These are phyloP conservation scores for Parachaetomium inaequale DNA, from an alignment of 495 filamentous ascomycete genomes.

Conservation along the genomic window DNA sequence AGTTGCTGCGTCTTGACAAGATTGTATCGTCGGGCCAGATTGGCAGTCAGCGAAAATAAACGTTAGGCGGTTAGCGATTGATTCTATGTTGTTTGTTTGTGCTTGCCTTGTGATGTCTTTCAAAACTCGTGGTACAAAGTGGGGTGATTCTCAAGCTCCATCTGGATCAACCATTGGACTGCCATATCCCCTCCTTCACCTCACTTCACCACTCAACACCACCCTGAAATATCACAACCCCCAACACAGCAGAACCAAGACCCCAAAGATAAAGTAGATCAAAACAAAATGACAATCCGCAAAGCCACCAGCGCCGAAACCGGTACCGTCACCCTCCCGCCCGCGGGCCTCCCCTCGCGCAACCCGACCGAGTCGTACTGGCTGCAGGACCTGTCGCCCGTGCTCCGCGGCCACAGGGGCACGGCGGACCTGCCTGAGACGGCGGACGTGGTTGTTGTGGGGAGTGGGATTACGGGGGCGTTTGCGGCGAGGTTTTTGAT, in stretches of 20 bases:
- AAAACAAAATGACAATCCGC: conserved; percentile 14
- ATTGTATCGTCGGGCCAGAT: conserved; percentile 8
- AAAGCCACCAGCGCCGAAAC: conserved; percentile 1
- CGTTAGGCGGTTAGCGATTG: neutral
- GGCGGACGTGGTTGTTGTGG: conserved; percentile 66
- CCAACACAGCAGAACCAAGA: neutral
- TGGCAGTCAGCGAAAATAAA: conserved; percentile 5
- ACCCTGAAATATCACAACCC: neutral
- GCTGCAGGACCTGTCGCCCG: conserved; percentile 57
- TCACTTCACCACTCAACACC: neutral
- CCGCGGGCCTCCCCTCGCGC: conserved; percentile 48
- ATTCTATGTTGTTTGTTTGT: neutral
- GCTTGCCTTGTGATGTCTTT: neutral
- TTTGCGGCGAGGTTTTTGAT: conserved; percentile 62
- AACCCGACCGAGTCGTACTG: conserved; percentile 70
- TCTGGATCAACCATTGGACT: neutral
- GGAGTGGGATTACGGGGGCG: conserved; percentile 67
- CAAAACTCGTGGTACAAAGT: neutral
- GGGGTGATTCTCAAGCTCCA: neutral
- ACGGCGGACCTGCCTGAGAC: conserved; percentile 57
- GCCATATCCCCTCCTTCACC: neutral
- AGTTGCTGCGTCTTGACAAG: conserved; percentile 1
- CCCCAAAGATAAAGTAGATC: neutral
- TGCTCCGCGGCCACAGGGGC: conserved; percentile 56
- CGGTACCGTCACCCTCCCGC: conserved; percentile 12